Conservation (phyloP, 495 filamentous ascomycete species). For the Penicillium dipodomyicola region DNA sequence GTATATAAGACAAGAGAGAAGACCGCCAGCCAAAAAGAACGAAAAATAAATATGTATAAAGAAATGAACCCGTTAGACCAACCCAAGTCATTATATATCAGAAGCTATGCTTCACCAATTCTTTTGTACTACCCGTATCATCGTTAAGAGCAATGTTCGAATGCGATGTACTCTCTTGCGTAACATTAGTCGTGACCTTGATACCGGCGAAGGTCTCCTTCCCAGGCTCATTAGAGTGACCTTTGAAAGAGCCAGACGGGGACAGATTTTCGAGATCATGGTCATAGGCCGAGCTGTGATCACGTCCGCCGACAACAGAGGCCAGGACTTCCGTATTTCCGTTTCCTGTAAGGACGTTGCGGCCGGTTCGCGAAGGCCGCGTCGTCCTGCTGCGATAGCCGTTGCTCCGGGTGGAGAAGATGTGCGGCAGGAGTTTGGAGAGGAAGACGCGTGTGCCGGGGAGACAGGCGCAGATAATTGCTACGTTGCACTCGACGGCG, state of each 20-base stretch:
- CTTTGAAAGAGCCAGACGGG: conserved; percentile 11
- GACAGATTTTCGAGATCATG: conserved; percentile 26
- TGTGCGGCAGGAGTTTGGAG: conserved; percentile 35
- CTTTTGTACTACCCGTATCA: conserved; percentile 28
- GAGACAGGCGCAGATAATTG: conserved; percentile 56
- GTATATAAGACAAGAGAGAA: background rate
- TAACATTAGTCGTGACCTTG: conserved; percentile 36
- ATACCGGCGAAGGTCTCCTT: conserved; percentile 20
- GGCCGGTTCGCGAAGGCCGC: conserved; percentile 19
- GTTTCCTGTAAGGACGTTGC: conserved; percentile 19
- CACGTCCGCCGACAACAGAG: conserved; percentile 23
- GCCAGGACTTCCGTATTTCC: conserved; percentile 25
- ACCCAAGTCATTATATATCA: conserved; percentile 16
- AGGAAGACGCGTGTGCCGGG: conserved; percentile 54
- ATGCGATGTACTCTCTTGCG: conserved; percentile 24
- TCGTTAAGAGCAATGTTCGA: conserved; percentile 11
- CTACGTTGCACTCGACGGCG: conserved; percentile 55
- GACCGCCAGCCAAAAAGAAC: background rate
- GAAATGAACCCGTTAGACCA: background rate
- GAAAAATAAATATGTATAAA: background rate
- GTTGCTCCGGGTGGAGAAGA: conserved; percentile 36
- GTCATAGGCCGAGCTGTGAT: conserved; percentile 5
- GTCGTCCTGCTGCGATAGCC: conserved; percentile 29
- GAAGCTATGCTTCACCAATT: conserved; percentile 27
- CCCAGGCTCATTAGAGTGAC: conserved; percentile 8